Evolutionary conservation across 2,329 filamentous ascomycete genomes (phyloP), one percentile per base, ranked within the genome.

Genomic region (Aspergillus amoenus): DNA sequence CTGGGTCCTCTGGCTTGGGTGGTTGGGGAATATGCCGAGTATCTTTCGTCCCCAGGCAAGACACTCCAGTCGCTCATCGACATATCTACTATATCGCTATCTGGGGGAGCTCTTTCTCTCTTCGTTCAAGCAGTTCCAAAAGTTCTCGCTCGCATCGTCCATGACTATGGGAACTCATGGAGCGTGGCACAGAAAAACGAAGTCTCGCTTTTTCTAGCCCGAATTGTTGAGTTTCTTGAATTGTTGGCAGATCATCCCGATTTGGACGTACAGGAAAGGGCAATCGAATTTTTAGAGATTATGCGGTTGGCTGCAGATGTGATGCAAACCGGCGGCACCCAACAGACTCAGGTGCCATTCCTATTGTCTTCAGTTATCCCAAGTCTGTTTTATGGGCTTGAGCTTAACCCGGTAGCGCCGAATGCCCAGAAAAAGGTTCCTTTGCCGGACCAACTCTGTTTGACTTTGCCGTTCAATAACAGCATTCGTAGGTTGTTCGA

Each of bases 181-280:
- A 89, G 87, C 9, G 72, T 84, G 0, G 86, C 88, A 68, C 82
- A 88, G 56, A 93, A 91, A 70, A 88, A 88, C 0, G 86, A 86
- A 61, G 85, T 89, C 34, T 86, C 88, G 8, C 82, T 97, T 3
- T 79, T 96, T 22, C 86, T 96, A 75, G 89, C 90, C 27, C 86
- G 92, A 2, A 86, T 97, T 6, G 84, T 96, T 18, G 85, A 94
- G 70, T 88, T 90, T 47, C 78, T 96, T 21, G 93, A 97, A 66
- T 84, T 87, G 1, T 75, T 97, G 15, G 86, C 87, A 0, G 81
- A 88, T 41, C 91, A 97, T 71, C 93, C 93, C 0, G 91, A 87
- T 66, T 81, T 99, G 1, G 94, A 99, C 70, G 92, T 99, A 3
- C 94, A 99, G 75, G 94, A 97, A 73, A 86, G 94, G 56, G 89